Evolutionary conservation across 2,329 filamentous ascomycete species (phyloP).

Genomic region (Salinomyces thailandicus): DNA sequence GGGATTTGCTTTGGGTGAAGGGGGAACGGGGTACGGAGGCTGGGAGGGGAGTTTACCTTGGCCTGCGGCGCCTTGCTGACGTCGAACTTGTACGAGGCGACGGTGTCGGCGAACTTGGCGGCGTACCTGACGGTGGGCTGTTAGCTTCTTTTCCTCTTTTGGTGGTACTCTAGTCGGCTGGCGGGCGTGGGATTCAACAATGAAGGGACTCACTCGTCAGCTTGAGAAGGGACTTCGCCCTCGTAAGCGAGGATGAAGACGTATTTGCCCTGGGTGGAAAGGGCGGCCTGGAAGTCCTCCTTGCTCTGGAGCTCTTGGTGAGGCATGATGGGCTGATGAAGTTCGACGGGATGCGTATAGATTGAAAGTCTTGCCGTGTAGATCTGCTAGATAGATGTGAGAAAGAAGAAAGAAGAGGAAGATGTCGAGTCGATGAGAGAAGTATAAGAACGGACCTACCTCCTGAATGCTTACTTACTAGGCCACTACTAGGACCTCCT

Average conservation of each 20-base stretch:
- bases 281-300: constrained; percentile 21
- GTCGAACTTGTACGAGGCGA: constrained; percentile 23
- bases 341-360: too few species aligned
- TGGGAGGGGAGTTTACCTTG: constrained; percentile 1
- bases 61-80: constrained; percentile 5
- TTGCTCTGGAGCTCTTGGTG: constrained; percentile 23
- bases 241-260: constrained; percentile 26
- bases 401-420: not conserved
- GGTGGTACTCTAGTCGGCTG: not conserved
- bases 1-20: not conserved
- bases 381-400: not conserved
- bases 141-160: constrained; percentile 9
- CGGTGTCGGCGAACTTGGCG: constrained; percentile 18
- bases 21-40: not conserved
- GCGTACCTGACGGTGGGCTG: too few species aligned
- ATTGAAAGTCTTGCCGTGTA: not conserved
- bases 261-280: constrained; percentile 21
- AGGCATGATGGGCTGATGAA: not conserved
- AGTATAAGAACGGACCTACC: not conserved
- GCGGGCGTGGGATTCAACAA: too few species aligned
- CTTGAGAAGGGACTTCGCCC: constrained; percentile 13
- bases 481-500: too few species aligned
- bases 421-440: not conserved
- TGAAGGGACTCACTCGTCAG: constrained; percentile 26
- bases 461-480: not conserved